These are phyloP conservation scores for Fraxinus excelsior DNA, from an alignment of 257 asterid species.

Conservation along the genomic window DNA sequence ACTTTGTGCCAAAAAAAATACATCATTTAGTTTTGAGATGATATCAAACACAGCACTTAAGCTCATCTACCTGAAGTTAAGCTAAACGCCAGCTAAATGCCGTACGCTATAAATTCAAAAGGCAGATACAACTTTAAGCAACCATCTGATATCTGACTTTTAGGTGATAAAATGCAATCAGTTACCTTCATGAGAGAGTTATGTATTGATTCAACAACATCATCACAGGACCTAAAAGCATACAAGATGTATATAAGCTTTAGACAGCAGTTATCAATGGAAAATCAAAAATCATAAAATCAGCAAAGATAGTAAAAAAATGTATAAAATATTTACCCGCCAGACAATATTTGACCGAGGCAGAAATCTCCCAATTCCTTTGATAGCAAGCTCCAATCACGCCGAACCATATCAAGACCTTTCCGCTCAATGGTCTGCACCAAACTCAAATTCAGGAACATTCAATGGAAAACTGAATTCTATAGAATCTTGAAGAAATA, in stretches of 20 bases:
- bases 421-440: constrained; percentile 81
- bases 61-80: background rate
- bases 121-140: constrained; percentile 10
- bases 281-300: constrained; percentile 2
- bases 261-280: constrained; percentile 8
- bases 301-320: constrained; percentile 4
- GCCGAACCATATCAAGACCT: constrained; percentile 99
- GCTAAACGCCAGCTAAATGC: background rate
- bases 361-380: constrained; percentile 96
- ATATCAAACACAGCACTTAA: background rate
- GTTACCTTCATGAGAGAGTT: constrained; percentile 79
- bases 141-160: constrained; percentile 11
- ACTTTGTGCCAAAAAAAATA: background rate
- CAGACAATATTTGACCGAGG: constrained; percentile 85
- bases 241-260: constrained; percentile 27
- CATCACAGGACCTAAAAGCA: constrained; percentile 84
- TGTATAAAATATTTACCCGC: constrained; percentile 56
- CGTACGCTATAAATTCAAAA: constrained; percentile 11
- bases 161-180: constrained; percentile 19
- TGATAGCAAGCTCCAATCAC: constrained; percentile 99
- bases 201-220: constrained; percentile 89
- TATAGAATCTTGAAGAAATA: constrained; percentile 21
- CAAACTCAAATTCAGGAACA: constrained; percentile 19
- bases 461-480: constrained; percentile 22
- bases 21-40: background rate